phyloP scores from a whole-genome alignment of 2,329 filamentous ascomycete species.

The Grosmannia huntii region DNA sequence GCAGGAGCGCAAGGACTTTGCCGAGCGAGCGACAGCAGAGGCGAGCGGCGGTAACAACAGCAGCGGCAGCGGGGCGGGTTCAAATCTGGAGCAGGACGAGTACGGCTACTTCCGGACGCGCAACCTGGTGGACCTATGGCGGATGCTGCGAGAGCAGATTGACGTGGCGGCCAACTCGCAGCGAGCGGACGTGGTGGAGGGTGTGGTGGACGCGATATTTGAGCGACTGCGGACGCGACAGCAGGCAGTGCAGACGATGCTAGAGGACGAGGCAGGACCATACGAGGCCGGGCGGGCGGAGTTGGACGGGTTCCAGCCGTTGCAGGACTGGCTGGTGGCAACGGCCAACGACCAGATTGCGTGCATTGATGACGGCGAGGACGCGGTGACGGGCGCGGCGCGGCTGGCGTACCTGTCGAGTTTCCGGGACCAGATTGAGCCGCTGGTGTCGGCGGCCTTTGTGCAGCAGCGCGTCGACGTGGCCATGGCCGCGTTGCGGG shows the following conservation, averaged over 20 bases:
- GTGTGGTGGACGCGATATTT: constrained; percentile 94
- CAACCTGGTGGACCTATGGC: constrained; percentile 89
- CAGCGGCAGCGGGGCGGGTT: constrained; percentile 39
- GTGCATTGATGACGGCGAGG: constrained; percentile 86
- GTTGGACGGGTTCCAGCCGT: constrained; percentile 57
- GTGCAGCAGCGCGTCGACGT: constrained; percentile 55
- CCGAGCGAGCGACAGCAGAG: constrained; percentile 49
- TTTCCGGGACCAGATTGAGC: constrained; percentile 73
- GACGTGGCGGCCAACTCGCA: constrained; percentile 73
- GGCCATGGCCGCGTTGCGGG: constrained; percentile 64
- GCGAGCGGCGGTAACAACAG: background rate
- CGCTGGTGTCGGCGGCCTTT: constrained; percentile 69
- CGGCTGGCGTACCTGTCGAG: constrained; percentile 72
- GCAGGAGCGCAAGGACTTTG: constrained; percentile 71
- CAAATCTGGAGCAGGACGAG: constrained; percentile 72
- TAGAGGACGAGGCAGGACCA: constrained; percentile 70
- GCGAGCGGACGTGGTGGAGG: constrained; percentile 82
- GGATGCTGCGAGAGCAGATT: constrained; percentile 90
- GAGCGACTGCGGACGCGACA: constrained; percentile 72
- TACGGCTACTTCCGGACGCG: constrained; percentile 87
- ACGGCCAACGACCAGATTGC: constrained; percentile 98
- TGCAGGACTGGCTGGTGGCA: constrained; percentile 93
- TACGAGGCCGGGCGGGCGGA: constrained; percentile 45
- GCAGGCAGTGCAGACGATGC: constrained; percentile 72
- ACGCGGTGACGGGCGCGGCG: constrained; percentile 26